Base-by-base conservation (phyloP, 768 basidiomycete genomes). In the Hericium erinaceus region DNA sequence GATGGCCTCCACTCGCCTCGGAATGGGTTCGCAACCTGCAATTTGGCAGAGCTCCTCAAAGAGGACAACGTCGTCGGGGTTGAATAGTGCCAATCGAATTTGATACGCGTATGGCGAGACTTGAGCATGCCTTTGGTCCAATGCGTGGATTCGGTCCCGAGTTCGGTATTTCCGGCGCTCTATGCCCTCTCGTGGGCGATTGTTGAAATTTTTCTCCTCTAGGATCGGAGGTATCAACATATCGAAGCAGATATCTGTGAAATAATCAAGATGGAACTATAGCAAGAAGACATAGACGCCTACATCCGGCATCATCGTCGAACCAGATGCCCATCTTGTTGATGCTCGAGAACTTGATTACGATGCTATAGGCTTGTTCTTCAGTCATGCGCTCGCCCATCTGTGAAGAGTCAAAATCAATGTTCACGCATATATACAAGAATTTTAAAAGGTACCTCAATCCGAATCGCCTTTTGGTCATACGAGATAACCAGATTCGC, bases 71-170 rank as follows among this genome's bases (percentile, higher is more conserved):
- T 83, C 80, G 3, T 65, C 62, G n/a, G 76, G 68, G 18, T 83
- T 73, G 61, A 74, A 78, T 1, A 91, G 73, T 10, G 84, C 64
- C 38, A 92, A 63, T 26, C 86, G 84, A 4, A 92, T 68, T 44
- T 90, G 85, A 51, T 84, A 80, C 1, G 87, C 84, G 62, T 85
- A 92, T 13, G 85, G 82, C 0, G 87, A 81, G 39, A 91, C 75
- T 2, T 68, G 64, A 33, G 65, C 72, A 57, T 92, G 90, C 0
- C 77, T 76, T n/a, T 76, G 67, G 62, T 85, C 76, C 28, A 91
- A 63, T 15, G 76, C 74, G 13, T 79, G 78, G 12, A 89, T 72
- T 13, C 89, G 78, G 48, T 79, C 76, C 46, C 80, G 81, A 63
- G 74, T 81, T 60, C 78, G 81, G 39, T 40, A 54, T 15, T 66